A percentile compares a stretch with the other conserved stretches of the same genome.
These are phyloP conservation scores for Mortierella sp. DNA, from an alignment of 371 early-diverging fungal species.

Conservation along the genomic window DNA sequence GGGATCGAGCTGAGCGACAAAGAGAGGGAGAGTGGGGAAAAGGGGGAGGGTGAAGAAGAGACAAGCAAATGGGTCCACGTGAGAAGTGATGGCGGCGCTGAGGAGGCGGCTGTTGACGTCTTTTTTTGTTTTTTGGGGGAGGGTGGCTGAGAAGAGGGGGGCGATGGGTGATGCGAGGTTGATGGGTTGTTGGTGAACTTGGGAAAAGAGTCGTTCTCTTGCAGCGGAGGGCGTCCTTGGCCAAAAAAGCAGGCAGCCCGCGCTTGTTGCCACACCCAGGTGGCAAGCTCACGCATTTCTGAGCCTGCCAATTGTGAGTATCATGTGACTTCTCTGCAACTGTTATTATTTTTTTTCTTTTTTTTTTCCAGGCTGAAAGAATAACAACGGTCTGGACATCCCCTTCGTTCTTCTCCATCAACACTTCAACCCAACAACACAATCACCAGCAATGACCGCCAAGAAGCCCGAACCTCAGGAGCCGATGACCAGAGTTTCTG, in stretches of 20 bases:
- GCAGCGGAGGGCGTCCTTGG: too few species aligned
- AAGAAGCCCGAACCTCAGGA: constrained; percentile 49
- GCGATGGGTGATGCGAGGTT: background rate
- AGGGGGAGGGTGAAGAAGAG: background rate
- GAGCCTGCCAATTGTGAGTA: too few species aligned
- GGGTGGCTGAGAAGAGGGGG: background rate
- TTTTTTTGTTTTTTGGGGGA: background rate
- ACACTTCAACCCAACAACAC: constrained; percentile 2
- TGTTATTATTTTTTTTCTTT: background rate
- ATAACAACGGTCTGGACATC: background rate
- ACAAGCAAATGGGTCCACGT: background rate
- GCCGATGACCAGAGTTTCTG: constrained; percentile 45
- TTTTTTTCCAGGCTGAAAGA: background rate
- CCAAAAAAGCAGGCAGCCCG: too few species aligned
- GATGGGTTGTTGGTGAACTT: too few species aligned
- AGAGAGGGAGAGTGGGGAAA: background rate
- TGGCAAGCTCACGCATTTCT: too few species aligned
- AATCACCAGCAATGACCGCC: constrained; percentile 30
- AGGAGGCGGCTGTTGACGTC: background rate
- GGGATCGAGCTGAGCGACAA: background rate
- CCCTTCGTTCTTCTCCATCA: background rate
- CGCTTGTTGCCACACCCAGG: too few species aligned
- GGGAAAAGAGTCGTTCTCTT: too few species aligned
- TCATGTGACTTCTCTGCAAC: background rate
- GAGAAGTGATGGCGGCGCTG: background rate